phyloP scores from a whole-genome alignment of 1,139 yeast genomes.

The Blastobotrys serpentis region DNA sequence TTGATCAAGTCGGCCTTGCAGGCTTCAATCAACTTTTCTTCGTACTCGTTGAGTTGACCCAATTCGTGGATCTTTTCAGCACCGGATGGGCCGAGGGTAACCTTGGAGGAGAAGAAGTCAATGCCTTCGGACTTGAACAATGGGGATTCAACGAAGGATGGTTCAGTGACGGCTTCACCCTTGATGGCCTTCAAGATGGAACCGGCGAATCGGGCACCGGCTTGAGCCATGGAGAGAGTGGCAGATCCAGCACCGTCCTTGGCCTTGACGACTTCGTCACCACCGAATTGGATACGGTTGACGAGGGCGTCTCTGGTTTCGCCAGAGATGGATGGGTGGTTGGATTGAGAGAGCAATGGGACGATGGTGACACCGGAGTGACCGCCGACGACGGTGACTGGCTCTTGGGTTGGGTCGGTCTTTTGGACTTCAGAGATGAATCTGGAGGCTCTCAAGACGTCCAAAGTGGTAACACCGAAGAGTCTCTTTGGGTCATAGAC shows the following conservation, averaged over 20 bases:
- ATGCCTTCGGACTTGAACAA: conserved; percentile 79
- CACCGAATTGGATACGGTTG: conserved; percentile 93
- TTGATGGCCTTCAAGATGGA: conserved; percentile 44
- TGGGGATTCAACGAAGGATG: conserved; percentile 68
- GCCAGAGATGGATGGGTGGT: conserved; percentile 47
- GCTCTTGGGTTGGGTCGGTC: conserved; percentile 55
- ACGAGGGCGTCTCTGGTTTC: conserved; percentile 67
- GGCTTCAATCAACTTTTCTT: conserved; percentile 59
- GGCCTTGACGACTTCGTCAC: conserved; percentile 95
- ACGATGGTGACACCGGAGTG: conserved; percentile 96
- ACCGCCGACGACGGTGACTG: conserved; percentile 89
- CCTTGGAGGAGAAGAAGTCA: conserved; percentile 91
- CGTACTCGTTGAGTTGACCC: conserved; percentile 78
- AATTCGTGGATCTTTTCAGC: conserved; percentile 74
- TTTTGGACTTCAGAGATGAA: conserved; percentile 57
- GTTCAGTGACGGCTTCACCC: conserved; percentile 54
- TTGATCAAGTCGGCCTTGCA: conserved; percentile 48
- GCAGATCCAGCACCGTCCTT: conserved; percentile 95
- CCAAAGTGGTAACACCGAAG: conserved; percentile 92
- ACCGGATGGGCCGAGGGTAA: conserved; percentile 86
- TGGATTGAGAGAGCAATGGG: conserved; percentile 69
- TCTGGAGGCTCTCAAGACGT: conserved; percentile 84
- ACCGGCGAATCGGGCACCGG: conserved; percentile 78
- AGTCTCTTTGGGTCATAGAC: conserved; percentile 76
- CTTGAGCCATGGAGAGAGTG: conserved; percentile 95